phyloP scores from a whole-genome alignment of 2,329 filamentous ascomycete species.

The Sporothrix variecibatus region DNA sequence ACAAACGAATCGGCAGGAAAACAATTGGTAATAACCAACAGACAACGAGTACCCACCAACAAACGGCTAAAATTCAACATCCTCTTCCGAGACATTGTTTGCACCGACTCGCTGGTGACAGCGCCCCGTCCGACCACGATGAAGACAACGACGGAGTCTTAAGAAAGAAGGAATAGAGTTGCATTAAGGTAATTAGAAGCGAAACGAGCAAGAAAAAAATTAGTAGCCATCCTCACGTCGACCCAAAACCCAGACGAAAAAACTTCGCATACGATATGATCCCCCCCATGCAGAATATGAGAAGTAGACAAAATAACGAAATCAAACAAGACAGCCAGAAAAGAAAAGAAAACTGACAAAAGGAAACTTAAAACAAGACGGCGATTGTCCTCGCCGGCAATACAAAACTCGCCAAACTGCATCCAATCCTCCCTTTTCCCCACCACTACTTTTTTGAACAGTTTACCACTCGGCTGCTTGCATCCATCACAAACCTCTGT shows the following conservation, averaged over 20 bases:
- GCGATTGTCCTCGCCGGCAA: neutral
- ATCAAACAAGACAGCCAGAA: neutral
- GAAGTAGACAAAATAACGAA: neutral
- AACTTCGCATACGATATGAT: neutral
- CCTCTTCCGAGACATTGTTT: slow-evolving; percentile 21
- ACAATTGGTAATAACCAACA: neutral
- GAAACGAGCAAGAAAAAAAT: too few species aligned
- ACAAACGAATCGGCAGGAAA: neutral
- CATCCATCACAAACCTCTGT: neutral
- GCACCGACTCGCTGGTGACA: neutral
- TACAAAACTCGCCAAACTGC: slow-evolving; percentile 33
- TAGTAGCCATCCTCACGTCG: neutral
- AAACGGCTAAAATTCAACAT: neutral
- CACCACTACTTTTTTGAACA: neutral
- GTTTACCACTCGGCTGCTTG: neutral
- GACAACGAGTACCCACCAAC: neutral
- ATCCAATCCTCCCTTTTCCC: neutral
- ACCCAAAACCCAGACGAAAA: neutral
- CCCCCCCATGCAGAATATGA: neutral
- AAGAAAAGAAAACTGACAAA: neutral
- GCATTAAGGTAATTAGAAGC: neutral
- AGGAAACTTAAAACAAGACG: neutral
- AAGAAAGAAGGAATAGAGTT: neutral
- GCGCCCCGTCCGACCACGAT: neutral
- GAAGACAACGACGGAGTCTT: neutral